Conservation (phyloP, 2,329 filamentous ascomycete genomes). For the Chaetoscypha palmicola region DNA sequence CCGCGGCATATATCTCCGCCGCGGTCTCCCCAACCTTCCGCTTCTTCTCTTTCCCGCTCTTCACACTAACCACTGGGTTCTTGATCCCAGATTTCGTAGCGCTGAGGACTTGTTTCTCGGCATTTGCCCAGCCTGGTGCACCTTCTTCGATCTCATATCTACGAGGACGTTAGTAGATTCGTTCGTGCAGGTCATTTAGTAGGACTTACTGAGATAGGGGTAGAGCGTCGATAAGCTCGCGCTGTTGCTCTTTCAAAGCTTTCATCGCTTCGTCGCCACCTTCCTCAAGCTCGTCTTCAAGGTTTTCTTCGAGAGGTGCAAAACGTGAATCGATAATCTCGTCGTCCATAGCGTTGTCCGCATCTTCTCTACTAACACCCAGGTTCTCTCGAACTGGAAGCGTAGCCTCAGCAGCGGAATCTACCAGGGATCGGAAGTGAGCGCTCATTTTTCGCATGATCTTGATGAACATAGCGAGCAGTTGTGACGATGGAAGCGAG, state of each 20-base stretch:
- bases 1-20: constrained; percentile 56
- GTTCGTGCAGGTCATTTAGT: too few relatives aligned
- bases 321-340: constrained; percentile 60
- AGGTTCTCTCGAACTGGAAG: constrained; percentile 52
- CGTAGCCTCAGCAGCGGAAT: constrained; percentile 62
- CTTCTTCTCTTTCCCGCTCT: constrained; percentile 63
- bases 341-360: constrained; percentile 60
- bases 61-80: constrained; percentile 69
- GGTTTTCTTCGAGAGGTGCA: constrained; percentile 59
- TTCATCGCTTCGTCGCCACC: constrained; percentile 69
- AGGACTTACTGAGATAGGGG: constrained; percentile 75
- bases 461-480: constrained; percentile 97
- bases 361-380: constrained; percentile 52
- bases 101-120: constrained; percentile 66
- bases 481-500: constrained; percentile 64
- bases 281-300: constrained; percentile 80
- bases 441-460: constrained; percentile 79
- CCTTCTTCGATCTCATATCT: constrained; percentile 61
- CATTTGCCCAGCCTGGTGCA: constrained; percentile 56
- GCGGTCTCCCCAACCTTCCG: constrained; percentile 60
- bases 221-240: constrained; percentile 81
- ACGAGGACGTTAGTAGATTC: constrained; percentile 20
- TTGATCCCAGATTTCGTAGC: constrained; percentile 48
- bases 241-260: constrained; percentile 70
- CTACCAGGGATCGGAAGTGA: constrained; percentile 68